Base-by-base conservation (phyloP, 164 flowering plant species). In the Kingdonia uniflora region DNA sequence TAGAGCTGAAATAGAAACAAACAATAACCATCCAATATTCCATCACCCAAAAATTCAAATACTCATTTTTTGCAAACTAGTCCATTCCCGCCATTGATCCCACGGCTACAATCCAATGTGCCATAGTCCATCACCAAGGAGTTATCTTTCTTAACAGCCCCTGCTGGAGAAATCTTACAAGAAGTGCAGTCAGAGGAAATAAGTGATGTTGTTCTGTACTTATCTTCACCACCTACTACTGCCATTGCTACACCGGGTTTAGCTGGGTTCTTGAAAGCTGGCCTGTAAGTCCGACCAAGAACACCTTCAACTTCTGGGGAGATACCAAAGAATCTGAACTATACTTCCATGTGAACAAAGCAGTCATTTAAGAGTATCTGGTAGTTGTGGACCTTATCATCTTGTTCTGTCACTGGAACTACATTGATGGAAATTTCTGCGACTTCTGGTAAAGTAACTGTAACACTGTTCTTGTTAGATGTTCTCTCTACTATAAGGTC, bases 231-330 rank as follows among this genome's bases (percentile, higher is more conserved):
- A 19, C 94, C 90, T 16, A 82, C 72, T 2, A 82, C 74, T 6
- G 87, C 80, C 90, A 87, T 82, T 10, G 80, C 80, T 13, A 80
- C 89, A 0, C 92, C 89, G 26, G 71, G 76, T 68, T 84, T 82
- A 5, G 76, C 87, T 0, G 84, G 81, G 52, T 70, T 84, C 69
- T 66, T 15, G 53, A 77, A 80, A 61, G 77, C 92, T 0, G 78
- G 81, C 63, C 66, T 70, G 67, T 84, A 84, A 22, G 90, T 84
- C 64, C 76, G 55, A 5, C 94, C 96, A 29, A 88, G 72, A 44
- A 88, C 78, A 14, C 94, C 97, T 52, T 83, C 95, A 29, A 85
- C 97, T 5, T 67, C 48, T 1, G 77, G 47, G 2, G 89, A 77
- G 11, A 84, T 63, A 33, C 70, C 68, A 29, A 23, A 68, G 74